Conservation (phyloP, 306 rosid species). For the Potentilla sterilis region DNA sequence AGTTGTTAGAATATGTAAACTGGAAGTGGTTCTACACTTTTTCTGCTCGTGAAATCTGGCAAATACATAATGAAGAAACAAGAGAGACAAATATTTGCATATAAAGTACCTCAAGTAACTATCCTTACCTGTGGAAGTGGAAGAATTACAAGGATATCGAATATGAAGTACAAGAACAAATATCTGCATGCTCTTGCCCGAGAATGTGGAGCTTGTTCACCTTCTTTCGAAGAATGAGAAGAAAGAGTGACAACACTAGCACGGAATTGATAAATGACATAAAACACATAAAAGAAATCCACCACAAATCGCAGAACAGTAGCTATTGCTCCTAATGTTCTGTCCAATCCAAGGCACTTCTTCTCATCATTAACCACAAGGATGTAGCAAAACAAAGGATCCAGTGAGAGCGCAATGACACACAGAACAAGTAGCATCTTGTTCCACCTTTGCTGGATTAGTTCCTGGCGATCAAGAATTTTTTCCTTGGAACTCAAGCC, state of each 20-base stretch:
- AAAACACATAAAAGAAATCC: conserved; percentile 21
- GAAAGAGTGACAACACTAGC: background rate
- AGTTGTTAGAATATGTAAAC: background rate
- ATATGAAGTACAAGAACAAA: background rate
- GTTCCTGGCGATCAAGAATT: background rate
- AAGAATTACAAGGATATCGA: conserved; percentile 12
- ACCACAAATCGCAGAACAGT: conserved; percentile 22
- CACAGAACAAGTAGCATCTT: conserved; percentile 26
- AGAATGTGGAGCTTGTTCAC: background rate
- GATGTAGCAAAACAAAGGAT: conserved; percentile 37
- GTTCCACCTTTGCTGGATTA: conserved; percentile 16
- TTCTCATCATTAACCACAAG: conserved; percentile 20
- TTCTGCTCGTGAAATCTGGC: background rate
- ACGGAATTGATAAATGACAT: conserved; percentile 11
- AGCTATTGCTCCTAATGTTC: conserved; percentile 13
- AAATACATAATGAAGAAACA: background rate
- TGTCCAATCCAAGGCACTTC: conserved; percentile 31
- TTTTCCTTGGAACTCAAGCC: background rate
- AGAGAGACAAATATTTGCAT: background rate
- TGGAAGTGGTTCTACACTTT: background rate
- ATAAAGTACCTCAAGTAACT: background rate
- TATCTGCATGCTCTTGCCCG: background rate
- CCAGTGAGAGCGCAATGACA: conserved; percentile 27
- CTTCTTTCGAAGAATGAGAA: background rate
- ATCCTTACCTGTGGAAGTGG: conserved; percentile 26